phyloP scores from a whole-genome alignment of 768 basidiomycete genomes.

The Neoboletus magnificus region DNA sequence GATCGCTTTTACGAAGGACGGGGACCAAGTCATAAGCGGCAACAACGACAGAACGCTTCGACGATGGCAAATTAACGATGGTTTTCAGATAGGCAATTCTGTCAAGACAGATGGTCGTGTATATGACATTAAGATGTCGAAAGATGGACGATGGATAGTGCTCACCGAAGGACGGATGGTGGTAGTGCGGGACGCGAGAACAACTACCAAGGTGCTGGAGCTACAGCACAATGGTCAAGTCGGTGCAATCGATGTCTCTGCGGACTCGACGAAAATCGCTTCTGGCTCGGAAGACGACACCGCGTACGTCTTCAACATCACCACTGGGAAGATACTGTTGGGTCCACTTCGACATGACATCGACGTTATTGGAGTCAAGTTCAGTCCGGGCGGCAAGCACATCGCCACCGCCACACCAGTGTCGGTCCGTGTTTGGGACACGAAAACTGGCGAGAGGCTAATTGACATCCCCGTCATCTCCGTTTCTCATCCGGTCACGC shows the following conservation, averaged over 20 bases:
- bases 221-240: neutral
- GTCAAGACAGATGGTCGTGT: neutral
- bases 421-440: neutral
- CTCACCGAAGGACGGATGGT: neutral
- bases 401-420: neutral
- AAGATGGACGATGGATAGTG: neutral
- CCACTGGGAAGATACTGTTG: neutral
- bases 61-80: neutral
- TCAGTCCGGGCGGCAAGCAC: neutral
- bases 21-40: neutral
- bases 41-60: neutral
- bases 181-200: neutral
- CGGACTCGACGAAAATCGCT: neutral
- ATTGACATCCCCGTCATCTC: neutral
- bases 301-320: neutral
- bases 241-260: neutral
- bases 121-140: neutral
- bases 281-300: neutral
- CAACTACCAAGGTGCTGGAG: neutral
- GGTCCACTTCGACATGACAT: neutral
- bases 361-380: neutral
- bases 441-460: neutral
- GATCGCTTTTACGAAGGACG: neutral
- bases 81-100: neutral
- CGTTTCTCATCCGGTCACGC: neutral